Evolutionary conservation across 805 yeast species (phyloP), one percentile per base, ranked within the genome.

Genomic region (Yamadazyma akitaensis): DNA sequence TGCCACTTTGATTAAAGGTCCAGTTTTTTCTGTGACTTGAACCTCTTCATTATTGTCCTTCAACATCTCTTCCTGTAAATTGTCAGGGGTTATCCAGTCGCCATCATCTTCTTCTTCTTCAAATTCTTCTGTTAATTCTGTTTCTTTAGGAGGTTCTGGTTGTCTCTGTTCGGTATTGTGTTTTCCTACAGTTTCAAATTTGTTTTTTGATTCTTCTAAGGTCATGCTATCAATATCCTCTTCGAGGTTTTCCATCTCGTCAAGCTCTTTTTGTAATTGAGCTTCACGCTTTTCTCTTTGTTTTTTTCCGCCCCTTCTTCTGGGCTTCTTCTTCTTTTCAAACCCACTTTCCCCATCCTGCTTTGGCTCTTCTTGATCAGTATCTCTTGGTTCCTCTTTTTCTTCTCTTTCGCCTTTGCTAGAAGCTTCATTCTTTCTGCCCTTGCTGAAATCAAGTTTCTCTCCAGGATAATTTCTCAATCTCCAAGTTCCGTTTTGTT

Each of bases 71-170:
- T 85, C 88, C 35, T 79, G 72, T 28, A 94, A 66, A 57, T 90
- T 94, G 2, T 87, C 96, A 2, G 94, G 85, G 0, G 96, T 88
- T 56, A 94, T 94, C 99, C 99, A 94, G 35, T 80, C 86, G 34
- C 84, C 88, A 46, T 81, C 90, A 51, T 87, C 96, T 35, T 88
- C 90, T 47, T 86, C 92, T 46, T 82, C 91, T 39, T 83, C 84
- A 26, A 75, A 79, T 17, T 77, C 86, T 37, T 79, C 83, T 8
- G 59, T 65, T 10, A 65, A 53, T 13, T 47, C 37, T 14, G 43
- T 33, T 51, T 56, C 44, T 46, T 49, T 18, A 36, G 32, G n/a
- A 12, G 32, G n/a, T 30, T 37, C 21, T 11, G 12, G 41, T 5
- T 25, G 19, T 8, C 34, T 25, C 25, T 25, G 14, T 13, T 4